phyloP scores from a whole-genome alignment of 192 early-diverging fungal species.

The Geranomyces variabilis region DNA sequence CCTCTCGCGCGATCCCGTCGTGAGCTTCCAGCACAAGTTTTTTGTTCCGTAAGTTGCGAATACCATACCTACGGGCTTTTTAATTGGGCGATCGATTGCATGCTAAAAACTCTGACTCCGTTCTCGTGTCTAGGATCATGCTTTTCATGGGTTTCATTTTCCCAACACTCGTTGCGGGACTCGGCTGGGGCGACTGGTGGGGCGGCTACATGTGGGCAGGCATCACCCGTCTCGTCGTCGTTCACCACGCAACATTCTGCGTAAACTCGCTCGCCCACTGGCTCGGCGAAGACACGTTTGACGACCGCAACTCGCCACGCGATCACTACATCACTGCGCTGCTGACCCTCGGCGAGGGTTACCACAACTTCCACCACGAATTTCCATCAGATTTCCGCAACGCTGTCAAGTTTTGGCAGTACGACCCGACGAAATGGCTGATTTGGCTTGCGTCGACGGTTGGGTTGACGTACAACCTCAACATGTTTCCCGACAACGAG shows the following conservation, averaged over 20 bases:
- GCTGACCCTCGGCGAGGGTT: slow-evolving; percentile 59
- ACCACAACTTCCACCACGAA: slow-evolving; percentile 74
- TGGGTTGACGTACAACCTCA: slow-evolving; percentile 55
- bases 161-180: slow-evolving; percentile 84
- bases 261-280: slow-evolving; percentile 66
- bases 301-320: slow-evolving; percentile 75
- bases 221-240: slow-evolving; percentile 55
- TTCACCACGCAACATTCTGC: slow-evolving; percentile 60
- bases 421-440: slow-evolving; percentile 63
- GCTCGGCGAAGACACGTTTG: slow-evolving; percentile 50
- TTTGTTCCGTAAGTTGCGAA: slow-evolving; percentile 34
- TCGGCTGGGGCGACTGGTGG: slow-evolving; percentile 64
- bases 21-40: slow-evolving; percentile 52
- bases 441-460: slow-evolving; percentile 45
- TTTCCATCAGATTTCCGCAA: slow-evolving; percentile 63
- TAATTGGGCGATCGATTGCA: not conserved
- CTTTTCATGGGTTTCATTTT: slow-evolving; percentile 74
- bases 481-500: slow-evolving; percentile 49
- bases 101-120: not conserved
- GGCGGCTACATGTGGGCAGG: slow-evolving; percentile 56
- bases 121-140: slow-evolving; percentile 46
- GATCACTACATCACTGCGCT: slow-evolving; percentile 54
- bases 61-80: not conserved
- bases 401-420: slow-evolving; percentile 53
- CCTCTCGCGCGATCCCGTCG: slow-evolving; percentile 50